Base-by-base conservation (phyloP, 2,329 filamentous ascomycete genomes). In the Raffaelea albimanens region DNA sequence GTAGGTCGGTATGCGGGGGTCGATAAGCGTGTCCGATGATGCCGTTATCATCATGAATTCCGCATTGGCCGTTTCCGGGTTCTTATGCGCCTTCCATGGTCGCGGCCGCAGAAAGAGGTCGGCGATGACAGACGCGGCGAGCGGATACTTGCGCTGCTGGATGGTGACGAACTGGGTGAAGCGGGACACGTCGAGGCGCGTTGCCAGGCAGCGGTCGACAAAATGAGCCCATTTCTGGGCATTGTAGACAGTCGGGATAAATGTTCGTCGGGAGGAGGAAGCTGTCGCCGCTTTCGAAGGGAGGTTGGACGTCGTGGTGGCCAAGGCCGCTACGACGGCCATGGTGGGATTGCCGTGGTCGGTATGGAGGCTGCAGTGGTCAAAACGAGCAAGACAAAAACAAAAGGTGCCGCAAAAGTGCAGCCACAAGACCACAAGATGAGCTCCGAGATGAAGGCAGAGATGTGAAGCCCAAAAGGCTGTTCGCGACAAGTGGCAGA, bases 1-100 rank as follows among this genome's bases (percentile, higher is more conserved):
- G 58, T 82, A 85, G n/a, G 67, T 70, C 0, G 73, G 70, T 9
- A 82, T 68, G 52, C 78, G 72, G 9, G 77, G 75, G 54, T 84
- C 79, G 56, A 80, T 71, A 48, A 64, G 71, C 57, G 74, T 65
- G 54, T 62, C 57, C 55, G 72, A 72, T 44, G 61, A 59, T 21
- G 33, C 34, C 13, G 33, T 13, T 14, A 40, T 36, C 7, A 34
- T 23, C 29, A 9, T 21, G 2, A 31, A 18, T 16, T 22, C 23
- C 21, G 16, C 18, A n/a, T 8, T 14, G 21, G 2, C 4, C 13
- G 38, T 16, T 13, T 7, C 11, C 21, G 19, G 9, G 1, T 9
- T 2, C 20, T 23, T 19, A n/a, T 11, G 25, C 33, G 19, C 23
- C n/a, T n/a, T n/a, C 16, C 20, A 20, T 19, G 67, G 63, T 40